Conservation (phyloP, 495 filamentous ascomycete genomes). For the Aspergillus mulundensis region DNA sequence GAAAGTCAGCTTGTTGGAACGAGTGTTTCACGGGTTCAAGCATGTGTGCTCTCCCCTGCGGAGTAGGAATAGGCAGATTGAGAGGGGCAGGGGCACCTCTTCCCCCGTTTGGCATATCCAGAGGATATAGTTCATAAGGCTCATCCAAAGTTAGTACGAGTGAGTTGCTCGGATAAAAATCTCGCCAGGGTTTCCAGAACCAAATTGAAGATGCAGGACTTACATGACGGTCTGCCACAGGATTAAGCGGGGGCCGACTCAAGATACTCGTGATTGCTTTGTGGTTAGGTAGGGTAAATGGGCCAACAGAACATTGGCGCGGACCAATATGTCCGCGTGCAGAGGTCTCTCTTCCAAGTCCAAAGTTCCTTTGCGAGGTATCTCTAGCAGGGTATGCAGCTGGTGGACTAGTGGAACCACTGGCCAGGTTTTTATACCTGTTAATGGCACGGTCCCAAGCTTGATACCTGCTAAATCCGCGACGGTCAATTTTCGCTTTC, state of each 20-base stretch:
- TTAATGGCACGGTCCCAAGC: constrained; percentile 45
- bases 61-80: constrained; percentile 14
- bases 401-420: constrained; percentile 18
- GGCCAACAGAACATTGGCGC: constrained; percentile 11
- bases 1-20: constrained; percentile 15
- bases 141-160: constrained; percentile 29
- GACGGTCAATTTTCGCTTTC: constrained; percentile 35
- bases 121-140: constrained; percentile 22
- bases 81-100: constrained; percentile 18
- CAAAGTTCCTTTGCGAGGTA: constrained; percentile 16
- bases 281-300: constrained; percentile 17
- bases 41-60: constrained; percentile 17
- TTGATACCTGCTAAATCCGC: constrained; percentile 47
- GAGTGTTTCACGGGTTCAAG: constrained; percentile 18
- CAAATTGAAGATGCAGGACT: constrained; percentile 11
- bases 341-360: constrained; percentile 11
- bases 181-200: neutral
- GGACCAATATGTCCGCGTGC: constrained; percentile 13
- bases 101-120: constrained; percentile 18
- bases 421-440: constrained; percentile 32
- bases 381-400: constrained; percentile 23
- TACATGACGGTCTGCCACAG: constrained; percentile 18
- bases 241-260: neutral
- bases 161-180: neutral
- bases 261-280: constrained; percentile 14